Conservation (phyloP, 208 protist genomes). For the Naegleria lovaniensis region DNA sequence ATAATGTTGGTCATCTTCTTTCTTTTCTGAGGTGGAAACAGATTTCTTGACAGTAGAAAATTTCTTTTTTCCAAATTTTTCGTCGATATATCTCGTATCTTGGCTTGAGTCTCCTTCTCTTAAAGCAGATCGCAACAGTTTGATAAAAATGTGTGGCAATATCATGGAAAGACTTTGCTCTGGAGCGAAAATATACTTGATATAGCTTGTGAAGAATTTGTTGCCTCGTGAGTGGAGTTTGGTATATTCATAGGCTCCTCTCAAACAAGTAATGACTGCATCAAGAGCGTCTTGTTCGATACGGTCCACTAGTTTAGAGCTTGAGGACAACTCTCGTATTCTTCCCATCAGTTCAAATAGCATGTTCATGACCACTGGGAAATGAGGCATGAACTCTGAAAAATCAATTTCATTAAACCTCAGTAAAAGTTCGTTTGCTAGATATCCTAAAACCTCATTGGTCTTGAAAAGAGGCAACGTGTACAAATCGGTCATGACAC, state of each 20-base stretch:
- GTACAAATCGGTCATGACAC: not conserved
- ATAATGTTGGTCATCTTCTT: not conserved
- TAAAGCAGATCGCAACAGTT: not conserved
- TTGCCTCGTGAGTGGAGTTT: not conserved
- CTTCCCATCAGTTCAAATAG: not conserved
- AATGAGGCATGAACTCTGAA: not conserved
- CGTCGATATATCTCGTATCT: not conserved
- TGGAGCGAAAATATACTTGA: not conserved
- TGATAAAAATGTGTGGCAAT: not conserved
- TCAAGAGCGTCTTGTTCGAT: not conserved
- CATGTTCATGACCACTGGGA: not conserved
- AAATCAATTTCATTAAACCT: not conserved
- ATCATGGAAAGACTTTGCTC: not conserved
- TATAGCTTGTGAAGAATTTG: constrained; percentile 7
- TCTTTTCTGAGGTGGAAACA: not conserved
- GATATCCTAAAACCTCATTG: not conserved
- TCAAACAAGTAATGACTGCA: not conserved
- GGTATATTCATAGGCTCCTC: not conserved
- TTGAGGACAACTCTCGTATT: not conserved
- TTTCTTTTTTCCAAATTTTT: not conserved
- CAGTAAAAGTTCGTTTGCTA: not conserved
- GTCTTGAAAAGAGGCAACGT: too few relatives aligned
- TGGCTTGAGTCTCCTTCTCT: not conserved
- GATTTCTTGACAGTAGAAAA: too few relatives aligned
- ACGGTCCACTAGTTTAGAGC: too few relatives aligned